A percentile compares a stretch with the other conserved stretches of the same genome.
Evolutionary conservation across 2,329 filamentous ascomycete genomes (phyloP).

Genomic region (Fusarium haematococcum): DNA sequence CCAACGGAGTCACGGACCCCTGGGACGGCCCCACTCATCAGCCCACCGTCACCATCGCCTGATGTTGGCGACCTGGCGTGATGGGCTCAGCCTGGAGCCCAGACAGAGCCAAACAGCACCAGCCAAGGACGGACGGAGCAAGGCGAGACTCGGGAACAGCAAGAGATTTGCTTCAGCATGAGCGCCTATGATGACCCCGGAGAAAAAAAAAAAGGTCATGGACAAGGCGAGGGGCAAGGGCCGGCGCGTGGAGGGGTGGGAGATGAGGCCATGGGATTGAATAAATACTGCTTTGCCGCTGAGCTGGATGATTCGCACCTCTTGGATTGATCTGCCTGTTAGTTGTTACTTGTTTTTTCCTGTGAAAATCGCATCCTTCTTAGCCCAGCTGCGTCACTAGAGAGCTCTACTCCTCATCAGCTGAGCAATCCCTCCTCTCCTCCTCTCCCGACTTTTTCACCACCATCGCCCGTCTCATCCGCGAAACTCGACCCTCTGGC

Average conservation of each 20-base stretch:
- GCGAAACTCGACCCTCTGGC: not conserved
- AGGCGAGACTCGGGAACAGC: constrained; percentile 44
- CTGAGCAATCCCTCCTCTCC: constrained; percentile 1
- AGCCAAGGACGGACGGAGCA: constrained; percentile 33
- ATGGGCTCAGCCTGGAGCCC: constrained; percentile 40
- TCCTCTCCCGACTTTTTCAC: not conserved
- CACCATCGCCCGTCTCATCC: not conserved
- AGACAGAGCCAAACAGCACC: constrained; percentile 16
- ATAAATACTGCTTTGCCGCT: constrained; percentile 41
- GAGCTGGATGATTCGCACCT: constrained; percentile 1
- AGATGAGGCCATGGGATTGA: constrained; percentile 18
- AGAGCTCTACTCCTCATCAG: not conserved
- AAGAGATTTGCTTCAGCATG: constrained; percentile 3
- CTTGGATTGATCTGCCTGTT: constrained; percentile 19
- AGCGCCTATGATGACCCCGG: constrained; percentile 2
- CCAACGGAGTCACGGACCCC: constrained; percentile 35
- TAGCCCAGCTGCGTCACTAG: not conserved
- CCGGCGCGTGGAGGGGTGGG: constrained; percentile 6
- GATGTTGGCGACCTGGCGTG: constrained; percentile 46
- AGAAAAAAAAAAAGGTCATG: constrained; percentile 3
- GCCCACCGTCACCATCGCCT: constrained; percentile 40
- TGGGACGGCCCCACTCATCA: constrained; percentile 44
- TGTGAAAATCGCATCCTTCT: constrained; percentile 5
- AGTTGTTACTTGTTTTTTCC: not conserved
- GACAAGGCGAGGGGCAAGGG: constrained; percentile 21